These are phyloP conservation scores for Zostera marina DNA, from an alignment of 116 monocot species.

Conservation along the genomic window DNA sequence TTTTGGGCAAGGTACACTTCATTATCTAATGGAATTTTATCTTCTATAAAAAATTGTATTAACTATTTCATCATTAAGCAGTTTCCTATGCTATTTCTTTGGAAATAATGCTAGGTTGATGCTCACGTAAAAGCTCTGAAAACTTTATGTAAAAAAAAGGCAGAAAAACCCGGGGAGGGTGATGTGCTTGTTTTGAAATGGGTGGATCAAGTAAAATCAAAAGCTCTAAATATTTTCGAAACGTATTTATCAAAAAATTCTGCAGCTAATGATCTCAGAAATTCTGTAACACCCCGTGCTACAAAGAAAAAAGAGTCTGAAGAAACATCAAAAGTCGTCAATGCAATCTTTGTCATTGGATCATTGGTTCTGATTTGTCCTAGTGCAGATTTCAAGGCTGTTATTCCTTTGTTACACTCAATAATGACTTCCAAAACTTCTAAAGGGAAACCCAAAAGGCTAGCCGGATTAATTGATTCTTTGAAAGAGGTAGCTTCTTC, in stretches of 20 bases:
- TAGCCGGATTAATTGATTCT: constrained; percentile 28
- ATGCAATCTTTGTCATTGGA: constrained; percentile 74
- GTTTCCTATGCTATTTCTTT: neutral
- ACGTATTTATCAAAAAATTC: constrained; percentile 35
- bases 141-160: constrained; percentile 79
- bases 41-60: no score
- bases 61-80: neutral
- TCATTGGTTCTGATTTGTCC: constrained; percentile 66
- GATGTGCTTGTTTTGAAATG: constrained; percentile 57
- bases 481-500: constrained; percentile 48
- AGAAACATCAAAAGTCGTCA: constrained; percentile 32
- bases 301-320: constrained; percentile 20
- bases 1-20: no score
- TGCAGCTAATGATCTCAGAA: constrained; percentile 14
- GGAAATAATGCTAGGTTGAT: constrained; percentile 48
- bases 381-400: constrained; percentile 39
- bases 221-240: constrained; percentile 45
- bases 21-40: no score
- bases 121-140: constrained; percentile 92
- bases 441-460: constrained; percentile 32
- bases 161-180: constrained; percentile 40
- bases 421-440: constrained; percentile 57
- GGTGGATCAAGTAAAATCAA: constrained; percentile 44
- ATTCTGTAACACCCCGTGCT: constrained; percentile 30
- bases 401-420: constrained; percentile 57